phyloP scores from a whole-genome alignment of 164 flowering plant species.

The Dillenia suffruticosa region DNA sequence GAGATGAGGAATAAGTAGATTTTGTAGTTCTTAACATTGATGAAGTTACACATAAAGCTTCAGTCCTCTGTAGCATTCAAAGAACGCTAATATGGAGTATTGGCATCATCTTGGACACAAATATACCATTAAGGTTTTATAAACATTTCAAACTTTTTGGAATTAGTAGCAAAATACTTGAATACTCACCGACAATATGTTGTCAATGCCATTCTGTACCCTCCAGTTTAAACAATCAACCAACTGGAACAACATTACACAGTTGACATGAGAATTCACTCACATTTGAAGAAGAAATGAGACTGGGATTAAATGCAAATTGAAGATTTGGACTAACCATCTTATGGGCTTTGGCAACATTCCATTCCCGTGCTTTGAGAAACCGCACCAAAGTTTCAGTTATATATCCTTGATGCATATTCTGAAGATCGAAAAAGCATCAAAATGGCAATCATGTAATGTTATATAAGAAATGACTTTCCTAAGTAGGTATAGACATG shows the following conservation, averaged over 20 bases:
- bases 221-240: slow-evolving; percentile 86
- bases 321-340: neutral
- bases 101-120: too few species aligned
- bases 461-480: neutral
- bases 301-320: neutral
- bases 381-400: slow-evolving; percentile 63
- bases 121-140: neutral
- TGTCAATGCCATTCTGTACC: slow-evolving; percentile 74
- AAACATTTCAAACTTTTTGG: neutral
- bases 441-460: neutral
- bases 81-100: too few species aligned
- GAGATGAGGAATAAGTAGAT: neutral
- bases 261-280: slow-evolving; percentile 4
- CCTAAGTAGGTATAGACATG: neutral
- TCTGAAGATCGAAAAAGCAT: slow-evolving; percentile 37
- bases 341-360: slow-evolving; percentile 65
- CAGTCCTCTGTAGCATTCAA: neutral
- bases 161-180: neutral
- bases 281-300: neutral
- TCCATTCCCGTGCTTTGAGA: slow-evolving; percentile 93
- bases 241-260: slow-evolving; percentile 40
- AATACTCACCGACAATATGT: slow-evolving; percentile 67
- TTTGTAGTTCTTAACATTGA: neutral
- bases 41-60: neutral
- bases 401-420: slow-evolving; percentile 74